A percentile compares a stretch with the other conserved stretches of the same genome.
Evolutionary conservation across 1,284 basidiomycete species (phyloP).

Genomic region (Ustilago sp.): DNA sequence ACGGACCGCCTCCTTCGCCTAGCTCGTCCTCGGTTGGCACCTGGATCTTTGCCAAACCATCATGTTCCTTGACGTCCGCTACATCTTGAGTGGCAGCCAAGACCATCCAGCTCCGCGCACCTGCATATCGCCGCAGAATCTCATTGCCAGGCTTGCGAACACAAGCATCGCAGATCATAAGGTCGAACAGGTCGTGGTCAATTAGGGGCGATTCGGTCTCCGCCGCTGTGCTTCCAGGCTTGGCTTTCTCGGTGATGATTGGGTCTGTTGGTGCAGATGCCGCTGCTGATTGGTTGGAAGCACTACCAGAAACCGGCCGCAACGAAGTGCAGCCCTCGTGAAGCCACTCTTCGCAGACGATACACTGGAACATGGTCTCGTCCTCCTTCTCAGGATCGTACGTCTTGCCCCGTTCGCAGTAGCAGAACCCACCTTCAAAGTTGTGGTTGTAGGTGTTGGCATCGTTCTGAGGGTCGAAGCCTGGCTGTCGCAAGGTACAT

Average conservation of each 20-base stretch:
- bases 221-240: not conserved
- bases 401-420: conserved; percentile 66
- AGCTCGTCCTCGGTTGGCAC: conserved; percentile 46
- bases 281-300: not conserved
- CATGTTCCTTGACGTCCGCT: conserved; percentile 18
- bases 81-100: conserved; percentile 31
- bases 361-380: conserved; percentile 70
- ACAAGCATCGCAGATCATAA: conserved; percentile 65
- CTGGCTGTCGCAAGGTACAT: conserved; percentile 52
- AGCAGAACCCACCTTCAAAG: conserved; percentile 70
- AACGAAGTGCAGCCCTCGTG: conserved; percentile 69
- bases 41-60: conserved; percentile 33
- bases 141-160: conserved; percentile 47
- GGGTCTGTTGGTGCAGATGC: not conserved
- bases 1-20: conserved; percentile 19
- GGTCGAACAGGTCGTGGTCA: conserved; percentile 61
- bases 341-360: conserved; percentile 71
- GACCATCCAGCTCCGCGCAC: conserved; percentile 56
- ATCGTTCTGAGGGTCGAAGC: conserved; percentile 62
- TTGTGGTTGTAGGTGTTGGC: conserved; percentile 68
- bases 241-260: not conserved
- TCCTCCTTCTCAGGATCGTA: conserved; percentile 71
- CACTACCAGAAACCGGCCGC: conserved; percentile 9
- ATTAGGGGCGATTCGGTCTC: conserved; percentile 50
- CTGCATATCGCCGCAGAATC: conserved; percentile 55